Conservation (phyloP, 306 rosid genomes). For the Macrotyloma uniflorum region DNA sequence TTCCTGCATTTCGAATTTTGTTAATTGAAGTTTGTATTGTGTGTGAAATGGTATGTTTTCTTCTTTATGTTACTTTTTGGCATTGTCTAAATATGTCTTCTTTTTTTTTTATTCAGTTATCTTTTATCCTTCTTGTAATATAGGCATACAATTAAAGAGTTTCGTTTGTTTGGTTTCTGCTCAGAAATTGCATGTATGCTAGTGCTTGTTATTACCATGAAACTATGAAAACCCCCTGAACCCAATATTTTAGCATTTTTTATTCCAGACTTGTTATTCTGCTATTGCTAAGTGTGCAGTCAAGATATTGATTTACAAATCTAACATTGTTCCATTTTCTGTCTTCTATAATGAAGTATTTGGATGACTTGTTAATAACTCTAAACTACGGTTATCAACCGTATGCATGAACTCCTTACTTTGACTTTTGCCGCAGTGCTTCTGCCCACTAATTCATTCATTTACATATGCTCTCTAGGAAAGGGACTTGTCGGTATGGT, state of each 20-base stretch:
- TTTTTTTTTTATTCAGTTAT: too few relatives aligned
- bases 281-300: not conserved
- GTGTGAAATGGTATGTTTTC: conserved; percentile 9
- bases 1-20: not conserved
- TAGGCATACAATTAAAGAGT: not conserved
- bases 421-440: not conserved
- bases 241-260: not conserved
- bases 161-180: not conserved
- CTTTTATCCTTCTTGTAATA: not conserved
- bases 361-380: conserved; percentile 25
- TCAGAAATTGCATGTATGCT: not conserved
- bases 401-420: conserved; percentile 19
- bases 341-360: not conserved
- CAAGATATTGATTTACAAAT: conserved; percentile 20
- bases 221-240: not conserved
- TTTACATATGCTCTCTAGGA: conserved; percentile 47
- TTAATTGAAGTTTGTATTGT: conserved; percentile 16
- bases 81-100: too few relatives aligned
- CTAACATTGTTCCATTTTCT: conserved; percentile 19
- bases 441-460: conserved; percentile 35
- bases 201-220: not conserved
- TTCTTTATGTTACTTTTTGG: not conserved
- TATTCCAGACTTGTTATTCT: not conserved
- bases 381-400: conserved; percentile 17
- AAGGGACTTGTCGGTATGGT: conserved; percentile 70